These are phyloP conservation scores for Penicillium sp. DNA, from an alignment of 2,329 filamentous ascomycete genomes.

Conservation along the genomic window DNA sequence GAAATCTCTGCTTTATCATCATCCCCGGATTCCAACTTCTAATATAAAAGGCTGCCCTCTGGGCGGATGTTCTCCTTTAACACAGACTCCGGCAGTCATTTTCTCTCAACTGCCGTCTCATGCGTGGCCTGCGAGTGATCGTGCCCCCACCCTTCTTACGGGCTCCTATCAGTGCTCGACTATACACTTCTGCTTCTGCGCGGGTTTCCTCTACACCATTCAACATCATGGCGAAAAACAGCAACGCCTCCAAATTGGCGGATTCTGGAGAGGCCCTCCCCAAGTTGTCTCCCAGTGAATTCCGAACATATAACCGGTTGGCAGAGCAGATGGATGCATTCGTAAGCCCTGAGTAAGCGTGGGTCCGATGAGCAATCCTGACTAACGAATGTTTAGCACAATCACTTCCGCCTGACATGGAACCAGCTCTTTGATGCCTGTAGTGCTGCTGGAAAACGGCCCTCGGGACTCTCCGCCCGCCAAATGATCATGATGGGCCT, in stretches of 20 bases:
- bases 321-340: conserved; percentile 75
- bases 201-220: neutral
- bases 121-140: conserved; percentile 10
- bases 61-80: neutral
- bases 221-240: conserved; percentile 7
- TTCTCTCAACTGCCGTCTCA: conserved; percentile 17
- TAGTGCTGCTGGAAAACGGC: conserved; percentile 55
- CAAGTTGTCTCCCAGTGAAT: conserved; percentile 66
- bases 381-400: conserved; percentile 57
- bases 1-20: conserved; percentile 20
- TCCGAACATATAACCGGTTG: conserved; percentile 69
- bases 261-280: conserved; percentile 47
- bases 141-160: conserved; percentile 7
- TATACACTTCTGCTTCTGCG: conserved; percentile 1
- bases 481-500: conserved; percentile 69
- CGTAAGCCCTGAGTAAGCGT: conserved; percentile 45
- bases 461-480: conserved; percentile 63
- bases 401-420: conserved; percentile 75
- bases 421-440: conserved; percentile 69
- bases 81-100: conserved; percentile 13
- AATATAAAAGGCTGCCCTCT: neutral
- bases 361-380: neutral
- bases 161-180: conserved; percentile 3
- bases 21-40: neutral
- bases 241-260: neutral